Percentiles rank a stretch among this genome's conserved stretches.
Conservation (phyloP, 2,329 filamentous ascomycete genomes). For the Pseudocercospora pini-densiflorae region DNA sequence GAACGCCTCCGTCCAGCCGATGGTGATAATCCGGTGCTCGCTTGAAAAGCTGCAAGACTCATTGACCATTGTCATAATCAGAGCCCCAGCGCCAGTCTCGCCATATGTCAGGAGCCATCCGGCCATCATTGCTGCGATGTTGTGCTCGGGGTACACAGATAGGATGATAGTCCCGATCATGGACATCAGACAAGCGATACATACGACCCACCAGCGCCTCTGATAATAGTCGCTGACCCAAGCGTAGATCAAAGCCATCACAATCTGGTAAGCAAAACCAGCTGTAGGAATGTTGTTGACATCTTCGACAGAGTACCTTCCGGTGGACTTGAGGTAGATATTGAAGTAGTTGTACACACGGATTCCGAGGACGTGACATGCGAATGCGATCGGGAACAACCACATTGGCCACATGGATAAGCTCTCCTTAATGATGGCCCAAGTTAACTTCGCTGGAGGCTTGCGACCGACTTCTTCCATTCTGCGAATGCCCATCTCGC, state of each 20-base stretch:
- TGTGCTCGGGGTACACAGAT: conserved; percentile 42
- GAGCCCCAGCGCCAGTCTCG: conserved; percentile 43
- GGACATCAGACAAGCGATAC: conserved; percentile 33
- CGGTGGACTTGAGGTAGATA: conserved; percentile 23
- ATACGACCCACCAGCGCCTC: conserved; percentile 30
- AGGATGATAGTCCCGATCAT: conserved; percentile 44
- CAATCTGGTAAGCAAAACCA: conserved; percentile 21
- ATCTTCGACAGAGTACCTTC: conserved; percentile 20
- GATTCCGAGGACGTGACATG: conserved; percentile 14
- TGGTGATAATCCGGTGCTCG: conserved; percentile 27
- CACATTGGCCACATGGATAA: conserved; percentile 23
- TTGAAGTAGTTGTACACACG: conserved; percentile 22
- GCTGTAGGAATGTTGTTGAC: conserved; percentile 23
- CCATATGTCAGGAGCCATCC: conserved; percentile 46
- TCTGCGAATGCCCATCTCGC: conserved; percentile 22
- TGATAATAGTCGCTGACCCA: conserved; percentile 29
- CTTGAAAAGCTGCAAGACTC: conserved; percentile 26
- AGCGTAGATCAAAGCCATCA: conserved; percentile 22
- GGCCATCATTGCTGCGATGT: conserved; percentile 42
- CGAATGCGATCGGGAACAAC: conserved; percentile 23
- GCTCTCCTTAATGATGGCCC: conserved; percentile 17
- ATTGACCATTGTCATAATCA: conserved; percentile 45
- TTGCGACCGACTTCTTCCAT: conserved; percentile 22
- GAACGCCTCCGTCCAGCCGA: conserved; percentile 28
- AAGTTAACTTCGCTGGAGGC: conserved; percentile 20